Evolutionary conservation across 495 filamentous ascomycete species (phyloP).

Genomic region (Terfezia claveryi): DNA sequence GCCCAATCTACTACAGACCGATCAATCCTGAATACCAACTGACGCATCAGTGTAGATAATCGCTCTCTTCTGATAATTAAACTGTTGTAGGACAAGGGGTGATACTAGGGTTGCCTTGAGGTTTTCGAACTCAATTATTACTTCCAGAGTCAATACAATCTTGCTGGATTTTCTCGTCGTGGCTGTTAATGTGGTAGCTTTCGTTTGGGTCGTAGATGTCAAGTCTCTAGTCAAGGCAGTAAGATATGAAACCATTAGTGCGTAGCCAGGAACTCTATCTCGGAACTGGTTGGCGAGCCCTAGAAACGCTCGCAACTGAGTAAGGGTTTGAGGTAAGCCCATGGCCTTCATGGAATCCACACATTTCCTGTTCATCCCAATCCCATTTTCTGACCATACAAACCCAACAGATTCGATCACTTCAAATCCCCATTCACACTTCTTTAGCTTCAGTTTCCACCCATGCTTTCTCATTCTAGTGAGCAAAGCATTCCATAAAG

Average conservation of each 20-base stretch:
- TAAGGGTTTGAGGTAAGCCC: not conserved
- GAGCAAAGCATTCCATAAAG: not conserved
- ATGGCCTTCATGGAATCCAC: not conserved
- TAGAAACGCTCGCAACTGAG: not conserved
- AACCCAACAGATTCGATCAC: not conserved
- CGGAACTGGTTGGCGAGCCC: not conserved
- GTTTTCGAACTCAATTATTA: not conserved
- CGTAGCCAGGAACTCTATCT: not conserved
- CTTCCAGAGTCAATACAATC: not conserved
- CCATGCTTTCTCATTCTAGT: not conserved
- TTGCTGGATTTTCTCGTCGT: not conserved
- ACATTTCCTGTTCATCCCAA: not conserved
- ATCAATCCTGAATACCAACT: not conserved
- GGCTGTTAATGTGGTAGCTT: not conserved
- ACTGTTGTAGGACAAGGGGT: not conserved
- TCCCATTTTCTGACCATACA: not conserved
- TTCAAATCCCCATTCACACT: not conserved
- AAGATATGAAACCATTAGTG: not conserved
- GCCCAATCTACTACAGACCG: not conserved
- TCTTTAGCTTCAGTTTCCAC: not conserved
- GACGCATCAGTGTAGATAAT: not conserved
- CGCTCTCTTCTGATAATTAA: not conserved
- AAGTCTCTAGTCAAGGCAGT: not conserved
- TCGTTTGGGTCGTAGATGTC: too few relatives aligned
- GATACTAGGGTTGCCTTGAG: not conserved